Conservation (phyloP, 2,329 filamentous ascomycete species). For the Macrophomina pseudophaseolina region DNA sequence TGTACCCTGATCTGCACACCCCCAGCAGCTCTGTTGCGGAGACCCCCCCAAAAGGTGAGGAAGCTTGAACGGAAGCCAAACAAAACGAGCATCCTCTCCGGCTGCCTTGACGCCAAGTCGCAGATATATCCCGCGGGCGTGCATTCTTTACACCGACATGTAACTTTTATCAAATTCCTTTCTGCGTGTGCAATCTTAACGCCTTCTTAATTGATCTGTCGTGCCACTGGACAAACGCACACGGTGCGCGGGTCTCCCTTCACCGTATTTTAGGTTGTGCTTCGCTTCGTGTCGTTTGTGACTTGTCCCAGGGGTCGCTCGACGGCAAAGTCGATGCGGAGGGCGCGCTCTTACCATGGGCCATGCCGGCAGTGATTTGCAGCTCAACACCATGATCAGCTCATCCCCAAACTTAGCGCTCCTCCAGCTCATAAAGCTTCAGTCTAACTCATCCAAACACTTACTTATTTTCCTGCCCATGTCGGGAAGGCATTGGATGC, state of each 20-base stretch:
- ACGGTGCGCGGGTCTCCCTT: slow-evolving; percentile 10
- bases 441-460: neutral
- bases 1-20: slow-evolving; percentile 17
- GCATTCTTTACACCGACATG: slow-evolving; percentile 12
- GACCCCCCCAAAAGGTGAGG: slow-evolving; percentile 7
- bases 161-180: slow-evolving; percentile 20
- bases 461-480: neutral
- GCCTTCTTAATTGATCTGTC: neutral
- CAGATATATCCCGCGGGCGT: slow-evolving; percentile 1
- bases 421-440: neutral
- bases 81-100: slow-evolving; percentile 21
- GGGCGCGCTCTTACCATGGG: neutral
- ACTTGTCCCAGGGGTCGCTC: neutral
- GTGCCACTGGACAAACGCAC: slow-evolving; percentile 4
- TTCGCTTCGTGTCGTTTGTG: neutral
- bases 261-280: slow-evolving; percentile 19
- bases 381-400: neutral
- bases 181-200: slow-evolving; percentile 11
- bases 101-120: slow-evolving; percentile 10
- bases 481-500: neutral
- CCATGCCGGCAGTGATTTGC: neutral
- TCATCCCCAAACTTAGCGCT: neutral
- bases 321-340: neutral
- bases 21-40: slow-evolving; percentile 12
- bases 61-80: slow-evolving; percentile 24